phyloP scores from a whole-genome alignment of 2,329 filamentous ascomycete species.

The Myriosclerotinia scirpicola region DNA sequence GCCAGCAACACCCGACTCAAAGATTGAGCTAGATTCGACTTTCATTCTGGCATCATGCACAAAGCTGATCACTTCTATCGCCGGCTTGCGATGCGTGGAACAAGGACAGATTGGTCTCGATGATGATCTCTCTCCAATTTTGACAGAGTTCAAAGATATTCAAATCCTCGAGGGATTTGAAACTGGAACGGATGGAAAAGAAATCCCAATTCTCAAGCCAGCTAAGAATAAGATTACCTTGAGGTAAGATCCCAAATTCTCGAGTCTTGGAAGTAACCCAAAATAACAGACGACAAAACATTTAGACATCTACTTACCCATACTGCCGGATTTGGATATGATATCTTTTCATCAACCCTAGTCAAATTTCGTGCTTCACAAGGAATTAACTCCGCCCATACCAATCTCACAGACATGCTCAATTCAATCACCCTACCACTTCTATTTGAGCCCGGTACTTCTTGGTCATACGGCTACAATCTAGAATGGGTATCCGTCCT shows the following conservation, averaged over 20 bases:
- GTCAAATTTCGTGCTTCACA: not conserved
- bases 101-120: constrained; percentile 50
- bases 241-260: constrained; percentile 25
- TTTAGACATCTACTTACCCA: constrained; percentile 35
- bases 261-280: not conserved
- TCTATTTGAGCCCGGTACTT: constrained; percentile 60
- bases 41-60: constrained; percentile 61
- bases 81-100: constrained; percentile 58
- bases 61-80: constrained; percentile 53
- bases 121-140: constrained; percentile 40
- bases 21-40: constrained; percentile 59
- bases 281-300: not conserved
- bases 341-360: constrained; percentile 13
- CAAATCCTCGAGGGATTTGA: constrained; percentile 36
- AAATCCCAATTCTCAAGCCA: constrained; percentile 27
- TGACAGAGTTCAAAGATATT: constrained; percentile 35
- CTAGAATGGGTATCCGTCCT: constrained; percentile 55
- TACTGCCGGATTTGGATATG: constrained; percentile 32
- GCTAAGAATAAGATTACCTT: constrained; percentile 36
- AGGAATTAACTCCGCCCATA: not conserved
- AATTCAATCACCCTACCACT: constrained; percentile 45
- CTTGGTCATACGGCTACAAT: constrained; percentile 56
- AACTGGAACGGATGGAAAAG: constrained; percentile 20
- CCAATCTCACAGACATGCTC: not conserved
- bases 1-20: constrained; percentile 47